Percentiles rank a stretch among this genome's conserved stretches.
phyloP scores from a whole-genome alignment of 2,329 filamentous ascomycete genomes.

The Lasiodiplodia citricola region DNA sequence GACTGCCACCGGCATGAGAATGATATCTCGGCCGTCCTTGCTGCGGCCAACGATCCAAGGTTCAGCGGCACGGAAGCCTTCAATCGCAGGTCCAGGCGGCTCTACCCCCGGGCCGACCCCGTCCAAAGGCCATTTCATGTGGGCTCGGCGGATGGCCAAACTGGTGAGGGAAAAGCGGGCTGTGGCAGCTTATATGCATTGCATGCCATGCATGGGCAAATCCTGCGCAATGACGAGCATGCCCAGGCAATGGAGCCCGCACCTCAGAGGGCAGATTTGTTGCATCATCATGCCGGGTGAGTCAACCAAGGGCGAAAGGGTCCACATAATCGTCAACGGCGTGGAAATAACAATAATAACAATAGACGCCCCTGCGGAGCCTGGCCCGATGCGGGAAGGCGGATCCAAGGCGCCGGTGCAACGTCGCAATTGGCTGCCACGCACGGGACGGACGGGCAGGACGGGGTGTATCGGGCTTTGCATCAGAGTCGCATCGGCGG shows the following conservation, averaged over 20 bases:
- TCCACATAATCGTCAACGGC: slow-evolving; percentile 14
- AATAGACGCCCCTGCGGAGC: background rate
- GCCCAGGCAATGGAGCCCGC: background rate
- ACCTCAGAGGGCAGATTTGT: background rate
- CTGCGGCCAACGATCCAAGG: background rate
- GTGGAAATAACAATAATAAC: background rate
- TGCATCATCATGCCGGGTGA: slow-evolving; percentile 13
- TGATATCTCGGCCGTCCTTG: slow-evolving; percentile 33
- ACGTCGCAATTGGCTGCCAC: background rate
- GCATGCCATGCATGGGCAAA: slow-evolving; percentile 23
- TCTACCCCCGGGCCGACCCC: slow-evolving; percentile 8
- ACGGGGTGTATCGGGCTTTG: slow-evolving; percentile 5
- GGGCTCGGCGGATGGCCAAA: slow-evolving; percentile 15
- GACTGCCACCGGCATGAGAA: slow-evolving; percentile 43
- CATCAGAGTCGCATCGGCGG: slow-evolving; percentile 1
- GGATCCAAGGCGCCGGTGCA: background rate
- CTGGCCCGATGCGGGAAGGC: slow-evolving; percentile 4
- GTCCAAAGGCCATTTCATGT: slow-evolving; percentile 14
- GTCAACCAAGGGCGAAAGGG: slow-evolving; percentile 13
- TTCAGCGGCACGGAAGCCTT: slow-evolving; percentile 9
- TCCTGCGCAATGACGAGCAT: slow-evolving; percentile 21
- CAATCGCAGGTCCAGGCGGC: slow-evolving; percentile 15
- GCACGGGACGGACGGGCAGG: background rate
- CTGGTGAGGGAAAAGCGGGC: slow-evolving; percentile 22
- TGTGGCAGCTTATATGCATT: slow-evolving; percentile 27